Evolutionary conservation across 176 grass and related monocot genomes (phyloP).

Genomic region (Eremochloa ophiuroides): DNA sequence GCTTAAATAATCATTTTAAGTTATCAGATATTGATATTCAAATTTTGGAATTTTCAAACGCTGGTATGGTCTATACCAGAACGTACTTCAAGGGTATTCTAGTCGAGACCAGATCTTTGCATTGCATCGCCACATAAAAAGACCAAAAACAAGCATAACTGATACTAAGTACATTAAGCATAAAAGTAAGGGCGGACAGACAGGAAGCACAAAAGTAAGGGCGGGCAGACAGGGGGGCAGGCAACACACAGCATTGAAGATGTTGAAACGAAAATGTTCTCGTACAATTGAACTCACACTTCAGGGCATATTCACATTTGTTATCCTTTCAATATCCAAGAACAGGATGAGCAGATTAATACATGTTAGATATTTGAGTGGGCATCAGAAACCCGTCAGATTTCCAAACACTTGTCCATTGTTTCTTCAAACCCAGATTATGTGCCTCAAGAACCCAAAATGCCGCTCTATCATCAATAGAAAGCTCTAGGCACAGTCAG

Average conservation of each 20-base stretch:
- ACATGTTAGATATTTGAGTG: constrained; percentile 23
- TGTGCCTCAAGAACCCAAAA: constrained; percentile 24
- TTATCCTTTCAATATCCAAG: constrained; percentile 14
- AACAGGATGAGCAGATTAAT: not conserved
- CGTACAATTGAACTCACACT: not conserved
- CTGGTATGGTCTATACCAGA: no score
- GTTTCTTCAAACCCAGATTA: constrained; percentile 3
- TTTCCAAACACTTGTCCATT: not conserved
- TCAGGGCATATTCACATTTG: constrained; percentile 33
- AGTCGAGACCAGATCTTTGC: no score
- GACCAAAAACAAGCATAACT: not conserved
- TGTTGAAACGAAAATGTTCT: not conserved
- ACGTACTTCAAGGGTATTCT: no score
- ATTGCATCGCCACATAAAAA: not conserved
- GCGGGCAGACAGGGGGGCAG: not conserved
- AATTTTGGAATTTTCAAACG: no score
- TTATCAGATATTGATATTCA: no score
- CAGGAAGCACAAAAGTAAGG: not conserved
- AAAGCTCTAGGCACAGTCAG: constrained; percentile 27
- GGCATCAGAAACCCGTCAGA: not conserved
- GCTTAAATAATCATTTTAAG: no score
- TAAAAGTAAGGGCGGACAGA: not conserved
- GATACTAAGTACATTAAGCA: not conserved
- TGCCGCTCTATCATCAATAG: not conserved
- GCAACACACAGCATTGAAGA: not conserved